Evolutionary conservation across 306 rosid genomes (phyloP), one percentile per base, ranked within the genome.

Genomic region (Fragaria vesca): DNA sequence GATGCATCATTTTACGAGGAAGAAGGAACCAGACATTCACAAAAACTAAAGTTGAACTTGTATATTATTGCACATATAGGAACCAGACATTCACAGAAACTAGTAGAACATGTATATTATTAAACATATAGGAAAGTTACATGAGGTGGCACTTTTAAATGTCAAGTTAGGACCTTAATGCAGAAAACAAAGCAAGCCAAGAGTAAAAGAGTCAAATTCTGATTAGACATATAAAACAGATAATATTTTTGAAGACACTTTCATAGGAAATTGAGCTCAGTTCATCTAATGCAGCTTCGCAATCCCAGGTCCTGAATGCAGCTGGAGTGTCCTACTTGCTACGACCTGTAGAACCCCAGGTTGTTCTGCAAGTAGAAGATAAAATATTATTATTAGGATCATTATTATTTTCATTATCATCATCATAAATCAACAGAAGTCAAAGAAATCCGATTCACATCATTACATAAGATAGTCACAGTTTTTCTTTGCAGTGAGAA

Each of bases 341-440:
- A 95, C 91, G 78, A 95, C 97, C 87, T 92, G 97, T 77, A 95
- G 91, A 76, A 95, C 98, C 16, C 97, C 98, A 6, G 98, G 97
- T 91, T 84, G 95, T 51, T 88, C 98, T 94, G 92, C 80, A 78
- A 66, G 52, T 6, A 20, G 34, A 76, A 50, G 26, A 69, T 52
- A 55, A 46, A 40, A 40, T 12, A 48, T 15, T 48, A 3, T 15
- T 15, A 48, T 13, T 13, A 15, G 4, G 5, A 13, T 48, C 6
- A 15, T 48, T 18, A 36, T 60, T 26, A 45, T 6, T 58, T n/a
- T 8, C 26, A 24, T 58, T 9, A 24, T 1, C 66, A 58, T 24
- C 66, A 24, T 58, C 17, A 58, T 11, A 10, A 58, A 58, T 4
- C 17, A 12, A 26, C 16, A 4, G 32, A 58, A 58, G 36, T n/a